Evolutionary conservation across 2,329 filamentous ascomycete species (phyloP).

Genomic region (Venturiaceae sp.): DNA sequence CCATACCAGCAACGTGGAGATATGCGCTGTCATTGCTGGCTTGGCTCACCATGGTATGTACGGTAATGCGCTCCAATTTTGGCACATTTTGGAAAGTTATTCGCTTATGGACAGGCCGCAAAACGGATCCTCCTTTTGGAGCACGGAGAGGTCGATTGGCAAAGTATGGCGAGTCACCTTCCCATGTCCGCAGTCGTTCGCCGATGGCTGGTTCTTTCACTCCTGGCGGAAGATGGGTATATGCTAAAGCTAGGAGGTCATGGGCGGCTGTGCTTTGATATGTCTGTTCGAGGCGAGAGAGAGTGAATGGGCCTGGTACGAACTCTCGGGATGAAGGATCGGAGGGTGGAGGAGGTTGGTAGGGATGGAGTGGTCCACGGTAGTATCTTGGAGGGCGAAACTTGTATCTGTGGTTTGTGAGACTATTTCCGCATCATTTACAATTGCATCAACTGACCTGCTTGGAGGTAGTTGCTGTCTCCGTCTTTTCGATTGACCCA

Average conservation of each 20-base stretch:
- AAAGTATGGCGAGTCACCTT: slow-evolving; percentile 86
- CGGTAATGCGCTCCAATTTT: slow-evolving; percentile 66
- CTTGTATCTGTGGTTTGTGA: slow-evolving; percentile 59
- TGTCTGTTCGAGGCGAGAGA: slow-evolving; percentile 80
- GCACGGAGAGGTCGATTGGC: slow-evolving; percentile 79
- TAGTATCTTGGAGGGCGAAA: slow-evolving; percentile 92
- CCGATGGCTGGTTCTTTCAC: slow-evolving; percentile 47
- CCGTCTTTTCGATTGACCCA: slow-evolving; percentile 33
- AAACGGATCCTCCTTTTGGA: slow-evolving; percentile 66
- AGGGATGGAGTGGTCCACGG: slow-evolving; percentile 83
- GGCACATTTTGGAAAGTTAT: slow-evolving; percentile 78
- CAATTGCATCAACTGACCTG: slow-evolving; percentile 31
- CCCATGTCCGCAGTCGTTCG: slow-evolving; percentile 73
- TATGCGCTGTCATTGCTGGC: slow-evolving; percentile 62
- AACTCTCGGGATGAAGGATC: slow-evolving; percentile 84
- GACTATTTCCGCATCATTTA: not conserved
- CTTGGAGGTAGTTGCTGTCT: slow-evolving; percentile 37
- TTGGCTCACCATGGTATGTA: slow-evolving; percentile 63
- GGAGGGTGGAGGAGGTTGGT: slow-evolving; percentile 78
- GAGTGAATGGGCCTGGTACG: slow-evolving; percentile 80
- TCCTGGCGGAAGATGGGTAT: slow-evolving; percentile 76
- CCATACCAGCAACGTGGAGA: slow-evolving; percentile 74
- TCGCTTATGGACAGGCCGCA: slow-evolving; percentile 58
- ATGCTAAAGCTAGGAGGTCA: slow-evolving; percentile 82
- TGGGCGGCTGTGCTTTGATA: slow-evolving; percentile 78